Evolutionary conservation across 192 early-diverging fungal genomes (phyloP), one percentile per base, ranked within the genome.

Genomic region (Linnemannia hyalina): DNA sequence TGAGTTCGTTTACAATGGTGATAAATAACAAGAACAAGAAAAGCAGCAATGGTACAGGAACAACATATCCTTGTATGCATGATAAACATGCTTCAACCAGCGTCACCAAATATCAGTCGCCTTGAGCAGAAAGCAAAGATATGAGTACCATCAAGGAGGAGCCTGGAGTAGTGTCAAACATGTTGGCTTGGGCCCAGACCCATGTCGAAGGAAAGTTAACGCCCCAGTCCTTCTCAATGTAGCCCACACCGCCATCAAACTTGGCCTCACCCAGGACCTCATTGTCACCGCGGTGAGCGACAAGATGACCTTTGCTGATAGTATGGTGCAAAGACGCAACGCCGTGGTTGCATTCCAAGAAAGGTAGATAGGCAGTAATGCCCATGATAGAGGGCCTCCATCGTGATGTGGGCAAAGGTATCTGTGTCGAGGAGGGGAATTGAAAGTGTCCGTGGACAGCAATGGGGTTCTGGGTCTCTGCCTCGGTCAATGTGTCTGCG

Each of bases 211-310:
- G 90, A 76, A 91, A 91, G 75, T 91, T 88, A 75, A 83, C 76
- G 40, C 90, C 90, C 82, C 89, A 90, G 80, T 91, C 90, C 68
- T 91, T 91, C 69, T 91, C 90, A 20, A 75, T 90, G 47, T 91
- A 91, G 3, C 90, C 90, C 5, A 79, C 65, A 22, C 90, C 90
- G 38, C 80, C 85, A 44, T 90, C 80, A 23, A 77, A 80, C 16
- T 38, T 47, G 3, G 54, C 44, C 36, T 70, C 71, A 13, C 71
- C 47, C 41, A 80, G 36, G n/a, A 80, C 42, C 46, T n/a, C 23
- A 4, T 18, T 60, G 20, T 89, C 70, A 36, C n/a, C 55, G 9
- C 60, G 23, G 3, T 76, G 35, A 35, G 81, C 78, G 11, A 69
- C 32, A 26, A 91, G 74, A 5, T 57, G 80, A 38, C 91, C 81